Conservation (phyloP, 208 protist species). For the Trypanosoma cruzi region DNA sequence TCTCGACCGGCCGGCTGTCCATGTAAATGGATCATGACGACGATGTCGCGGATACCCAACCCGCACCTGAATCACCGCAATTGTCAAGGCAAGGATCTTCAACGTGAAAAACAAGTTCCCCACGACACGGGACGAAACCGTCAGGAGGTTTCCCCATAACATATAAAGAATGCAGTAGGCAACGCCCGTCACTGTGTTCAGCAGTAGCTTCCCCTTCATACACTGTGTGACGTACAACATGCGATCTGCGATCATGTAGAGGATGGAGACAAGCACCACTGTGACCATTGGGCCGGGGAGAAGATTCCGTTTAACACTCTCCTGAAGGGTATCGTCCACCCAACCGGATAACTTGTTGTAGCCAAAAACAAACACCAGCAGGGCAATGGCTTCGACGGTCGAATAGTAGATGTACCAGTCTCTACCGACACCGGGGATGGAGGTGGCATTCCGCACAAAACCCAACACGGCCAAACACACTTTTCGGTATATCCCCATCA, state of each 20-base stretch:
- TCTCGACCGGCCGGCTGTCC: slow-evolving; percentile 36
- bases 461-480: neutral
- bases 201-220: slow-evolving; percentile 50
- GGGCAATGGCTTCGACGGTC: slow-evolving; percentile 42
- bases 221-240: slow-evolving; percentile 62
- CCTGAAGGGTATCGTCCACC: slow-evolving; percentile 42
- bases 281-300: slow-evolving; percentile 74
- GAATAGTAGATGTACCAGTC: slow-evolving; percentile 76
- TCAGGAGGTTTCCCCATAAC: slow-evolving; percentile 48
- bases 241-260: slow-evolving; percentile 70
- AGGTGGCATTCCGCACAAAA: slow-evolving; percentile 41
- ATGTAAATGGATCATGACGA: slow-evolving; percentile 64
- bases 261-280: slow-evolving; percentile 53
- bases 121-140: slow-evolving; percentile 19
- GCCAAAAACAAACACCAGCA: slow-evolving; percentile 49
- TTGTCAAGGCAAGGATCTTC: slow-evolving; percentile 42
- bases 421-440: slow-evolving; percentile 44
- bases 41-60: slow-evolving; percentile 62
- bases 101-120: slow-evolving; percentile 55
- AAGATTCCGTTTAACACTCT: slow-evolving; percentile 73
- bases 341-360: slow-evolving; percentile 59
- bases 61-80: slow-evolving; percentile 63
- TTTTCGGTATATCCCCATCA: slow-evolving; percentile 1
- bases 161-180: slow-evolving; percentile 53
- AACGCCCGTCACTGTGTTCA: slow-evolving; percentile 41